Evolutionary conservation across 2,329 filamentous ascomycete genomes (phyloP), one percentile per base, ranked within the genome.

Genomic region (Neurospora crassa): DNA sequence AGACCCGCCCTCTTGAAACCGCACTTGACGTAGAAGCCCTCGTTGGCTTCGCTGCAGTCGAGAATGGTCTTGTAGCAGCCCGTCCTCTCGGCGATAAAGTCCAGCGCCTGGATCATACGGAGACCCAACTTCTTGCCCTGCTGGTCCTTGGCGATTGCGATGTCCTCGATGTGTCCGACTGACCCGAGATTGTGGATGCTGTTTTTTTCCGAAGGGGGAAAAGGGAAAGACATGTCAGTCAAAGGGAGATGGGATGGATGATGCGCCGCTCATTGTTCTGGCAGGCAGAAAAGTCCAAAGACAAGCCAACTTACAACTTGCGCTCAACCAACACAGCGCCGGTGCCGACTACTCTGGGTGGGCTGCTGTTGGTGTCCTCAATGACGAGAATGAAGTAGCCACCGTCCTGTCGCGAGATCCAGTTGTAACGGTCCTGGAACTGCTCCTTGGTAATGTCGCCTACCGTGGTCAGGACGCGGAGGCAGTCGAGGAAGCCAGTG

Each of bases 21-120:
- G 82, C 96, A 98, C 87, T 98, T 98, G 81, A 97, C 87, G 81
- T 99, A 99, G 85, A 99, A 98, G 29, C 94, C 95, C 82, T 97
- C 94, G 80, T 98, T 99, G 77, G 91, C 89, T 82, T 97, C 95
- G 75, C 92, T 96, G 85, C 96, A 99, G 82, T 98, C 95, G 75
- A 98, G 88, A 76, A 99, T 98, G 75, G 90, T 94, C 91, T 96
- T 98, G 83, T 98, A 98, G 83, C 95, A 98, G 70, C 95, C 96
- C 71, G 96, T 90, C 79, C 93, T 88, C 79, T 93, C 89, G 70
- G 94, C 94, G 72, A 98, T 90, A 79, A 87, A 91, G 82, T 98
- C 94, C 79, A 99, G 87, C 8, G 95, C 94, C 83, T 98, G 93
- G 78, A 98, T 98, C 76, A 98, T 91, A 76, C 93, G 88, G 78